Percentiles rank a stretch among this genome's conserved stretches.
phyloP scores from a whole-genome alignment of 306 rosid genomes.

The Cucurbita pepo region DNA sequence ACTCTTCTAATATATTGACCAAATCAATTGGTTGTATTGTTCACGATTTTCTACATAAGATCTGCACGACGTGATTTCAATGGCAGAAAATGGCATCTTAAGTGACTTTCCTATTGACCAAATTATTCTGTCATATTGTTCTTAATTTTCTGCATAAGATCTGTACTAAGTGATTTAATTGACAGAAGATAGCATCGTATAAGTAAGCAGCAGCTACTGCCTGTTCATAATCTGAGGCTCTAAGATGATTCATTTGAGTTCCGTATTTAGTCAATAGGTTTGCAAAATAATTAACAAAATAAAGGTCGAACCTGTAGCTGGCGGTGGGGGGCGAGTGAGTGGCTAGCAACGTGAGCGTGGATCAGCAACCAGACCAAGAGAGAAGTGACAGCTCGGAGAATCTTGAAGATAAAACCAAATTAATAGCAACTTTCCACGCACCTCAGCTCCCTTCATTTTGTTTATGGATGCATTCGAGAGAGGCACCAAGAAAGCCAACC shows the following conservation, averaged over 20 bases:
- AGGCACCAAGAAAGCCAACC: constrained; percentile 46
- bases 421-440: constrained; percentile 8
- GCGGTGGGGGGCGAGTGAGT: not conserved
- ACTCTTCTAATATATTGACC: not conserved
- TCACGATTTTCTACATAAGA: not conserved
- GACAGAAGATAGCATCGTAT: not conserved
- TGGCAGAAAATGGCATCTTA: not conserved
- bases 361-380: not conserved
- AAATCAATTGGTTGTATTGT: not conserved
- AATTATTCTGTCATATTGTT: not conserved
- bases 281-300: not conserved
- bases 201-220: not conserved
- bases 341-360: constrained; percentile 1
- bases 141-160: not conserved
- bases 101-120: not conserved
- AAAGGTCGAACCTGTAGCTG: not conserved
- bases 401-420: constrained; percentile 4
- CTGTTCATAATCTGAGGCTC: not conserved
- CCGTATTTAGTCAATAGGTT: not conserved
- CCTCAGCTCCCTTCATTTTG: not conserved
- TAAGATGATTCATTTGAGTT: not conserved
- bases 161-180: not conserved
- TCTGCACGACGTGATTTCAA: not conserved
- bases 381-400: constrained; percentile 8
- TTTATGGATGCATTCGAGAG: constrained; percentile 14